Evolutionary conservation across 176 grass and related monocot genomes (phyloP), one percentile per base, ranked within the genome.

Genomic region (Melocanna baccifera): DNA sequence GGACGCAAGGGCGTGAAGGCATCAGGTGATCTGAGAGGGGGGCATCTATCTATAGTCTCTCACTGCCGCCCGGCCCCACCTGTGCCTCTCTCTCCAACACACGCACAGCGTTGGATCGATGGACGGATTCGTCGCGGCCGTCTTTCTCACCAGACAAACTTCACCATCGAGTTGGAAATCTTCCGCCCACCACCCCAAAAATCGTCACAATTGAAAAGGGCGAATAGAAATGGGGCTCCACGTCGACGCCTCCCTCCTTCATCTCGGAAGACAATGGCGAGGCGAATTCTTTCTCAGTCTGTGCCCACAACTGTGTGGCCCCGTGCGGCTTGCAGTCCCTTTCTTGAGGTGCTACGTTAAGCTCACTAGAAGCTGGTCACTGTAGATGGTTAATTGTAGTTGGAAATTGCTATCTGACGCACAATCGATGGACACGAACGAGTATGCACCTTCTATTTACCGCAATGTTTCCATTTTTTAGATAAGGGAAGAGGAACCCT

Each of bases 91-190:
- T 43, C 68, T 19, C 29, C 52, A 80, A 69, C 81, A 37, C 85
- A 64, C 69, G 50, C 85, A 52, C 89, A 75, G 80, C 42, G 75
- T 62, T 91, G 81, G 76, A 83, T 84, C 69, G 69, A 87, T 76
- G 85, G 76, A 56, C 71, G 81, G 77, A 81, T 86, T 78, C 59
- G 77, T 86, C 26, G 57, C 78, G 66, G 18, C 83, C 62, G 52
- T 83, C 86, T 58, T 86, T 89, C 79, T 85, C 73, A 51, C 62
- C 50, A 30, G 90, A 88, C 85, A 81, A 77, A 77, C 90, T 69
- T 83, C 79, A 52, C 72, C 83, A 79, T 78, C 73, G 86, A 83
- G 74, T 92, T 83, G 83, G 50, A 88, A 86, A 92, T 92, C 90
- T 53, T 59, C 22, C 51, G 73, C 82, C 78, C 90, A 77, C 86